A percentile compares a stretch with the other conserved stretches of the same genome.
phyloP scores from a whole-genome alignment of 2,329 filamentous ascomycete species.

The Ophiocordyceps sinensis region DNA sequence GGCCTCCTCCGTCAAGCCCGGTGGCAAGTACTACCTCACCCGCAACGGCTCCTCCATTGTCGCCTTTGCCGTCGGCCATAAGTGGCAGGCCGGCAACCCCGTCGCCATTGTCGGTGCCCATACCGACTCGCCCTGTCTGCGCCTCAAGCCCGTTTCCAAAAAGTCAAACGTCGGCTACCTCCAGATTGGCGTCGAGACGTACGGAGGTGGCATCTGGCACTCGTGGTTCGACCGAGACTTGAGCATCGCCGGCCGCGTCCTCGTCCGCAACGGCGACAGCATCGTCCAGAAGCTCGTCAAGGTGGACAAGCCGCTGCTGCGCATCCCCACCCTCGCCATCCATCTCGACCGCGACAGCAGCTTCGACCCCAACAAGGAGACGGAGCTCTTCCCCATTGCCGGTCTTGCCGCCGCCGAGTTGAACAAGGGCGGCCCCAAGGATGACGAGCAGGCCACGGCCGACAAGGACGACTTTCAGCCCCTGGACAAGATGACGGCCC shows the following conservation, averaged over 20 bases:
- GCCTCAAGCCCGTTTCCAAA: conserved; percentile 89
- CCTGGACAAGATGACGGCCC: conserved; percentile 60
- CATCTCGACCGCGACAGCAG: conserved; percentile 76
- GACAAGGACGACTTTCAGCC: conserved; percentile 47
- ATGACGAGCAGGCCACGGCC: conserved; percentile 17
- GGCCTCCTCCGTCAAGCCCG: conserved; percentile 63
- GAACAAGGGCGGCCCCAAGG: conserved; percentile 52
- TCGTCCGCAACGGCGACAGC: conserved; percentile 59
- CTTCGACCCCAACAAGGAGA: conserved; percentile 95
- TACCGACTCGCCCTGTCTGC: conserved; percentile 84
- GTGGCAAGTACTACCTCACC: conserved; percentile 93
- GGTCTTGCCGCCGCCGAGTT: conserved; percentile 79
- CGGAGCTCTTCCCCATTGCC: conserved; percentile 84
- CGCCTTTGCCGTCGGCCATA: conserved; percentile 78
- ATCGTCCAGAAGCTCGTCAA: conserved; percentile 79
- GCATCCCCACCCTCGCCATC: conserved; percentile 87
- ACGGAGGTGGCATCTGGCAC: conserved; percentile 94
- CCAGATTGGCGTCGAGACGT: conserved; percentile 92
- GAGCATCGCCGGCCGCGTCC: conserved; percentile 73
- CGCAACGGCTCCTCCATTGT: conserved; percentile 86
- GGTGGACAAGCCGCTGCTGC: conserved; percentile 76
- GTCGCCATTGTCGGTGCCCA: conserved; percentile 91
- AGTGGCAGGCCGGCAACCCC: conserved; percentile 84
- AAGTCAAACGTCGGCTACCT: conserved; percentile 75
- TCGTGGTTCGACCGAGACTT: conserved; percentile 97